Base-by-base conservation (phyloP, 176 grass and related monocot species). In the maize (Zea mays) region DNA sequence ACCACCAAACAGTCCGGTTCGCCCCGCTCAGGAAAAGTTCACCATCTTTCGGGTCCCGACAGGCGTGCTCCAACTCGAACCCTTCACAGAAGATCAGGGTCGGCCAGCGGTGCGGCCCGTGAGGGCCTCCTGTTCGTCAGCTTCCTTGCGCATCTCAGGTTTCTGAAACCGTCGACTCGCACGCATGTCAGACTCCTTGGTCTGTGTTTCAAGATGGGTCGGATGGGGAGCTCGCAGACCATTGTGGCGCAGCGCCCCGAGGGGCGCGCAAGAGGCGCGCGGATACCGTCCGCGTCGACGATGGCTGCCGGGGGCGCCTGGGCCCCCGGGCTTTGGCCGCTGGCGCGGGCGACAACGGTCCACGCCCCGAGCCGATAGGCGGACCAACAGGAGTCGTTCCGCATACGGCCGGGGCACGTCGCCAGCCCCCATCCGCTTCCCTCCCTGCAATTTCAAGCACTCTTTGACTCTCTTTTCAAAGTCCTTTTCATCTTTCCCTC, bases 1-100 rank as follows among this genome's bases (percentile, higher is more conserved):
- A 27, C 27, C 27, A 27, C 27, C 27, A 27, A 27, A 27, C 27
- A 27, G 27, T 27, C 27, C 27, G 27, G 27, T 88, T 88, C 80
- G 80, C 85, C 80, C 78, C 74, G 85, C 80, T 88, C 85, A 88
- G 85, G 88, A 83, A 90, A 83, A 90, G 83, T 90, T 90, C 85
- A 91, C 89, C 89, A 88, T 91, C 85, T 91, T 91, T 91, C 74
- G 85, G 83, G 90, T 92, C 90, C 86, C 83, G 90, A 92, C 83
- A 88, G 73, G 88, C 84, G 59, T 90, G 85, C 84, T 91, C 84
- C 88, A 87, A 90, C 88, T 90, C 85, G 76, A 90, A 90, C 88
- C 85, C 88, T 90, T 87, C 88, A 91, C 81, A 85, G 49, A 90
- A 90, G 87, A 85, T 90, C 83, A 16, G 67, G 83, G 83, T 90